Base-by-base conservation (phyloP, 371 early-diverging fungal species). In the Astathelohania contejeani region DNA sequence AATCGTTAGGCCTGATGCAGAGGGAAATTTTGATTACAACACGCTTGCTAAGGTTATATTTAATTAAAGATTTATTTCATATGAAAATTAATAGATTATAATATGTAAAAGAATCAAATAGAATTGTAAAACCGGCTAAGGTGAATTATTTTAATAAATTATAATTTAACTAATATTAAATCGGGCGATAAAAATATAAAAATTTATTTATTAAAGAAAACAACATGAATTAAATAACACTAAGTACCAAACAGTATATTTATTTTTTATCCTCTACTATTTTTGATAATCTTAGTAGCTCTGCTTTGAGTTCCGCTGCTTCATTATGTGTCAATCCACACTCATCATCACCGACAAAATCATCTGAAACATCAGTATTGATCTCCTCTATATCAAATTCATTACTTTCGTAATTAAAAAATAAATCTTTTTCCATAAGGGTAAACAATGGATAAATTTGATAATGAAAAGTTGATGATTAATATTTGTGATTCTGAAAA, bases 1-100 rank as follows among this genome's bases (percentile, higher is more conserved):
- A 12, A 29, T 62, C 3, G 42, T 65, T 2, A 49, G 56, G 29
- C 71, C 71, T 0, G 56, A 62, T 32, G 65, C 64, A 16, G 54
- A 66, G 39, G 71, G 71, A 20, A 58, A 58, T 25, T 38, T 71
- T 25, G 53, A 61, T 12, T 69, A 69, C 32, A 51, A 35, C 1
- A 27, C 53, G 6, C 22, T 59, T 14, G 53, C 59, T 16, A 48
- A 53, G 37, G 53, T 45, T 24, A 25, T 63, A 32, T 58, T 40
- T 38, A 42, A 45, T 18, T 35, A 55, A n/a, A n/a, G n/a, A n/a
- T n/a, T n/a, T n/a, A n/a, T n/a, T n/a, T n/a, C n/a, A n/a, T n/a
- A n/a, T 26, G 27, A 53, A 39, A 39, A n/a, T n/a, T n/a, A n/a
- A n/a, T n/a, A n/a, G n/a, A n/a, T n/a, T n/a, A n/a, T n/a, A n/a